Base-by-base conservation (phyloP, 2,329 filamentous ascomycete genomes). In the Alternaria alternata region DNA sequence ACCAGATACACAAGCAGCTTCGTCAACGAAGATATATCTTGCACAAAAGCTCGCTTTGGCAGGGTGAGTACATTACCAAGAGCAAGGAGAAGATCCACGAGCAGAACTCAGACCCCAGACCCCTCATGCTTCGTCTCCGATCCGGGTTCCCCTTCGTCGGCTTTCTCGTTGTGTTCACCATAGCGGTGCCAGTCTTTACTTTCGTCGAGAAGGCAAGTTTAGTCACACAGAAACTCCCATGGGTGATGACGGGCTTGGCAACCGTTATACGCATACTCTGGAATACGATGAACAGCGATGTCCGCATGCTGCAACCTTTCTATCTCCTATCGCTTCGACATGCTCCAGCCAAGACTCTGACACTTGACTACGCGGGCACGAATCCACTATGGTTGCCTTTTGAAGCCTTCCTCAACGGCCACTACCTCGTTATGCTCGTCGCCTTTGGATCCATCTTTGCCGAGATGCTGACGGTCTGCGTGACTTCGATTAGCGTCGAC, bases 251-350 rank as follows among this genome's bases (percentile, higher is more conserved):
- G 0, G 83, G 84, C 3, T 71, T 91, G 7, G 88, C 89, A 1
- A 88, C 91, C 20, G 77, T 83, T 57, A 84, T 92, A 68, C 91
- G 91, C 75, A 82, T 92, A 22, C 80, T 84, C 46, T 93, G 89
- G 90, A 85, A 85, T 61, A 86, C 87, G 3, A 81, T 92, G 62
- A 91, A 92, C 70, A 89, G 86, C 57, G 86, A 88, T 26, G 84
- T 92, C 47, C 88, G 90, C 42, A 89, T 92, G 84, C 87, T 92
- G 76, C 89, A 92, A 75, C 90, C 90, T 2, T 93, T 90, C 71
- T 91, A 89, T 72, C 86, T 91, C 60, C 84, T 93, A 2, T 89
- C 87, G 14, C 82, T 82, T 53, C 85, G 90, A 4, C 86, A 90
- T 64, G 89, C 90, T 4, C 86, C 88, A 0, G 82, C 89, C 7